A percentile compares a stretch with the other conserved stretches of the same genome.
Evolutionary conservation across 768 basidiomycete species (phyloP).

Genomic region (Suillus sp.): DNA sequence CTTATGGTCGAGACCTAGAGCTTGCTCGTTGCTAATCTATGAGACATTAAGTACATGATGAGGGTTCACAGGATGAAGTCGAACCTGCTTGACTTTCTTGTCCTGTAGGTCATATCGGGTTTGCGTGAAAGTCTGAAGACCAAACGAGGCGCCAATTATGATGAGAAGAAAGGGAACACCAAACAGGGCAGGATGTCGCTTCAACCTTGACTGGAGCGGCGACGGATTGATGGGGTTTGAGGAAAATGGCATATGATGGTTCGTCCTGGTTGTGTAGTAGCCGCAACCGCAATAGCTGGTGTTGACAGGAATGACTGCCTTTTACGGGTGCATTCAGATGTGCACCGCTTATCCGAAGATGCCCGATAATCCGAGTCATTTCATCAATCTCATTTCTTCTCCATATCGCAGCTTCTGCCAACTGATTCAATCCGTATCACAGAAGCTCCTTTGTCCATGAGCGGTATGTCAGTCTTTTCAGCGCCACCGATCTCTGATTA

Average conservation of each 20-base stretch:
- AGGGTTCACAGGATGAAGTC: no score
- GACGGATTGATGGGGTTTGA: conserved; percentile 48
- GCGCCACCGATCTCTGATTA: conserved; percentile 12
- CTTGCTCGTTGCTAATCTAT: conserved; percentile 77
- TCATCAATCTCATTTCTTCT: conserved; percentile 10
- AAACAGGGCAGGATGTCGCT: conserved; percentile 71
- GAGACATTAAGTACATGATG: not conserved
- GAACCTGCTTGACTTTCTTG: conserved; percentile 73
- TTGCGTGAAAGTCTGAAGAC: conserved; percentile 79
- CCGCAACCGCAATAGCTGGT: not conserved
- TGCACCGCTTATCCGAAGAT: not conserved
- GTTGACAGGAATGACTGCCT: not conserved
- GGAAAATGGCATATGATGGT: conserved; percentile 48
- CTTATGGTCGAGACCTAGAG: conserved; percentile 66
- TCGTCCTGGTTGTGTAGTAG: not conserved
- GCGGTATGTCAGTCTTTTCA: conserved; percentile 21
- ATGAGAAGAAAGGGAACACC: conserved; percentile 85
- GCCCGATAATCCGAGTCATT: not conserved
- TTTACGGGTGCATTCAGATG: not conserved
- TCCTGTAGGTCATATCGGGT: conserved; percentile 90
- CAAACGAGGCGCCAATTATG: conserved; percentile 87
- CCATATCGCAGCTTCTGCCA: conserved; percentile 4
- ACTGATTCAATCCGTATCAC: not conserved
- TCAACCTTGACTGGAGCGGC: conserved; percentile 45
- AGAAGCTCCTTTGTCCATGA: conserved; percentile 20